Conservation (phyloP, 148 eudicot genomes). For the Persicaria maculosa region DNA sequence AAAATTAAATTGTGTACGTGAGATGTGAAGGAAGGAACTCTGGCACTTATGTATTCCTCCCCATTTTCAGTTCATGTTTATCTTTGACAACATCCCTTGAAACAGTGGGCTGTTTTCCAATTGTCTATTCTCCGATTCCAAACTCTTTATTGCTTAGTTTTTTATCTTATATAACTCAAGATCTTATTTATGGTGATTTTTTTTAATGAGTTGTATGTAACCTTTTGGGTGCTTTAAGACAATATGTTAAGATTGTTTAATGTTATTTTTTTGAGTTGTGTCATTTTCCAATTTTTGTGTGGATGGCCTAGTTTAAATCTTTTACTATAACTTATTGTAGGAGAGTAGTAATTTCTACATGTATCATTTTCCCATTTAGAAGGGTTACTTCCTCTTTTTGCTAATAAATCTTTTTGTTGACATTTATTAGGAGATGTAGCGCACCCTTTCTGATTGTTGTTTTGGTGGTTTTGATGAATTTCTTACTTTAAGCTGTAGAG, state of each 20-base stretch:
- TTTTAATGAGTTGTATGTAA: not conserved
- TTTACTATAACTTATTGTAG: not conserved
- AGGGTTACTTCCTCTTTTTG: not conserved
- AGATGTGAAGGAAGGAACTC: not conserved
- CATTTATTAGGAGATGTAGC: not conserved
- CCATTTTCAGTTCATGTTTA: no score
- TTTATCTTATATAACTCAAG: not conserved
- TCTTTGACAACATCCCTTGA: not conserved
- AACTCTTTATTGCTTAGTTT: not conserved
- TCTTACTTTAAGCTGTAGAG: constrained; percentile 5
- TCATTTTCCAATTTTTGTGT: not conserved
- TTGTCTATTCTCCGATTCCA: not conserved
- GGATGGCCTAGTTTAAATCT: not conserved
- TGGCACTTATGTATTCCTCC: not conserved
- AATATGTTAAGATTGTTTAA: not conserved
- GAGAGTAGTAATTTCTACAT: not conserved
- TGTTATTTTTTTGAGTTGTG: not conserved
- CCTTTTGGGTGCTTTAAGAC: not conserved
- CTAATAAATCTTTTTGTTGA: not conserved
- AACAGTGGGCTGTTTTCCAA: no score
- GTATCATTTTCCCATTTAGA: not conserved
- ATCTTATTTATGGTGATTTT: not conserved
- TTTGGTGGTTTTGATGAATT: constrained; percentile 10
- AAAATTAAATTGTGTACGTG: not conserved
- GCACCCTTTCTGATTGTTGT: not conserved